A percentile compares a stretch with the other conserved stretches of the same genome.
phyloP scores from a whole-genome alignment of 495 filamentous ascomycete genomes.

The Hypoxylon perforatum region DNA sequence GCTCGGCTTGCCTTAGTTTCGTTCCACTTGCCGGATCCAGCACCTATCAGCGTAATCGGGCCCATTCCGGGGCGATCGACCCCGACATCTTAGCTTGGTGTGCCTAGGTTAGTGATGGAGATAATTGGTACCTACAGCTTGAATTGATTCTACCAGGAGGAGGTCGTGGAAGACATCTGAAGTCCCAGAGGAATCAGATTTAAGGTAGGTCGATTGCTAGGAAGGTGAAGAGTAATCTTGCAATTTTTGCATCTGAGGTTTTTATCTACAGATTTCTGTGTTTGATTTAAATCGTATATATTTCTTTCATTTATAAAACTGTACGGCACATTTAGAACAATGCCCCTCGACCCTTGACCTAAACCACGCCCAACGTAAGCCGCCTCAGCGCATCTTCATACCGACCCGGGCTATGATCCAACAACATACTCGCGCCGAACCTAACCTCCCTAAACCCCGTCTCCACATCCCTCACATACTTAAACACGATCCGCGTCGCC shows the following conservation, averaged over 20 bases:
- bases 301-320: no score
- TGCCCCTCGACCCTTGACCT: constrained; percentile 3
- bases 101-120: background rate
- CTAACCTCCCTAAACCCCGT: constrained; percentile 73
- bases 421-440: constrained; percentile 78
- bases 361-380: constrained; percentile 50
- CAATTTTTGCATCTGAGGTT: no score
- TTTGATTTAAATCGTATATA: no score
- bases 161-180: no score
- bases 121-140: no score
- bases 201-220: no score
- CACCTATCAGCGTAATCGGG: background rate
- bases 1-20: constrained; percentile 20
- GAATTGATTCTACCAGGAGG: no score
- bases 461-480: constrained; percentile 74
- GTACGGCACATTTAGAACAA: no score
- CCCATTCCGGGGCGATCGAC: background rate
- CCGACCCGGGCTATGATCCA: constrained; percentile 78
- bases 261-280: no score
- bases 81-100: background rate
- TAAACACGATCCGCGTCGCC: constrained; percentile 72
- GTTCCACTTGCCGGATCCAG: constrained; percentile 23
- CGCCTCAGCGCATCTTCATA: constrained; percentile 69
- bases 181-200: no score
- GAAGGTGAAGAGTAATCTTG: no score